Evolutionary conservation across 225 moss, liverwort and hornwort species (phyloP), one percentile per base, ranked within the genome.

Genomic region (Climacium dendroides): DNA sequence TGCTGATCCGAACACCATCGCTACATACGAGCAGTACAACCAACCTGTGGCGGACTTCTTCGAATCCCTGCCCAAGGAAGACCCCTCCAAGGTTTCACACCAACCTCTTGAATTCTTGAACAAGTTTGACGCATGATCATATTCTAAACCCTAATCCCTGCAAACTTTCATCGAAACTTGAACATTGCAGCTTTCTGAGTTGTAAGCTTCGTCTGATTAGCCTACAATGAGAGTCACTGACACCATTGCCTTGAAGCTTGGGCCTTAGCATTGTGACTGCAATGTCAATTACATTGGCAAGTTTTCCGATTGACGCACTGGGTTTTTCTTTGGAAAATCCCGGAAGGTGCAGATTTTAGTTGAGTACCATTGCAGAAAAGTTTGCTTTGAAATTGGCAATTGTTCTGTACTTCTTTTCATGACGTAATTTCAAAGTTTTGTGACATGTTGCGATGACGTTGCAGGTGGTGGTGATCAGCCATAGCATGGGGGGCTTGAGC

Each of bases 401-500:
- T 45, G 6, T 45, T 45, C 45, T 45, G 45, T 45, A 45, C 45
- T 45, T 45, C 45, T 45, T 45, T 45, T 66, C 35, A 65, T 19
- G n/a, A n/a, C 20, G n/a, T 66, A 66, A 66, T 66, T 66, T 45
- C 45, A 45, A 45, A 45, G 16, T 16, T n/a, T n/a, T 39, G 50
- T 65, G 39, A 77, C n/a, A 4, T 25, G 48, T 35, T 64, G 52
- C 14, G 8, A 37, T 65, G 19, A 25, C 10, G 28, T n/a, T 9
- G 87, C 87, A 90, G 85, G 67, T 90, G 79, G 85, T 88, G 41
- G 3, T 90, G 69, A 67, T 90, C 5, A 77, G 72, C 16, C 85
- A 90, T 75, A 85, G 87, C 67, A 59, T 90, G 85, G 87, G 85
- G 26, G 90, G 87, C 7, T 55, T 90, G 37, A 90, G 57, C 32